A percentile compares a stretch with the other conserved stretches of the same genome.
phyloP scores from a whole-genome alignment of 495 filamentous ascomycete species.

The Aspergillus asperescens region DNA sequence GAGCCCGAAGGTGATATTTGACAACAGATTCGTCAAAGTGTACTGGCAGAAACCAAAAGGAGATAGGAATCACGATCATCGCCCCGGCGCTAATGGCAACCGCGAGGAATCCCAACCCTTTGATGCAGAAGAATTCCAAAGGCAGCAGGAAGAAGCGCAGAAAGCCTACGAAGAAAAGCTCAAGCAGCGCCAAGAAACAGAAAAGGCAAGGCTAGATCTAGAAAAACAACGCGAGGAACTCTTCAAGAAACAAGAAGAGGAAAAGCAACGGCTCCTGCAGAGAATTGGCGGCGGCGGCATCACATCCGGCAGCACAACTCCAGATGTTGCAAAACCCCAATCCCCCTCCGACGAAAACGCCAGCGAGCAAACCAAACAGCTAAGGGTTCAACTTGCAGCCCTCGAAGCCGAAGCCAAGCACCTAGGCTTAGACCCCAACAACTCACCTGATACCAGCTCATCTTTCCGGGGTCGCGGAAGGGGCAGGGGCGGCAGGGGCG shows the following conservation, averaged over 20 bases:
- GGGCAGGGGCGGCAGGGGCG: slow-evolving; percentile 28
- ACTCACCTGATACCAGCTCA: slow-evolving; percentile 26
- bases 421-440: slow-evolving; percentile 63
- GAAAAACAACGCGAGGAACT: slow-evolving; percentile 74
- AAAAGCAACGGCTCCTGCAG: slow-evolving; percentile 63
- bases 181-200: slow-evolving; percentile 67
- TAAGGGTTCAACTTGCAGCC: slow-evolving; percentile 74
- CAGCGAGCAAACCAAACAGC: slow-evolving; percentile 56
- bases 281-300: slow-evolving; percentile 43
- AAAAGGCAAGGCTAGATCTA: slow-evolving; percentile 64
- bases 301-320: slow-evolving; percentile 21
- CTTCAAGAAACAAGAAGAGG: slow-evolving; percentile 67
- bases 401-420: slow-evolving; percentile 81
- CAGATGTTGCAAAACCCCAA: slow-evolving; percentile 13
- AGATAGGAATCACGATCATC: slow-evolving; percentile 31
- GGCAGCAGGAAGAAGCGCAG: slow-evolving; percentile 74
- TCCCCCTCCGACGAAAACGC: slow-evolving; percentile 43
- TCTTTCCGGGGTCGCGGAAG: slow-evolving; percentile 40
- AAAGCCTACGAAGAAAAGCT: slow-evolving; percentile 70
- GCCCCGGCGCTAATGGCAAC: slow-evolving; percentile 18
- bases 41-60: slow-evolving; percentile 77
- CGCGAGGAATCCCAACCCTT: slow-evolving; percentile 50
- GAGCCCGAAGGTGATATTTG: slow-evolving; percentile 91
- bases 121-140: slow-evolving; percentile 72
- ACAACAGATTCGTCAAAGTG: slow-evolving; percentile 96